Conservation (phyloP, 192 early-diverging fungal genomes). For the Mortierella hygrophila region DNA sequence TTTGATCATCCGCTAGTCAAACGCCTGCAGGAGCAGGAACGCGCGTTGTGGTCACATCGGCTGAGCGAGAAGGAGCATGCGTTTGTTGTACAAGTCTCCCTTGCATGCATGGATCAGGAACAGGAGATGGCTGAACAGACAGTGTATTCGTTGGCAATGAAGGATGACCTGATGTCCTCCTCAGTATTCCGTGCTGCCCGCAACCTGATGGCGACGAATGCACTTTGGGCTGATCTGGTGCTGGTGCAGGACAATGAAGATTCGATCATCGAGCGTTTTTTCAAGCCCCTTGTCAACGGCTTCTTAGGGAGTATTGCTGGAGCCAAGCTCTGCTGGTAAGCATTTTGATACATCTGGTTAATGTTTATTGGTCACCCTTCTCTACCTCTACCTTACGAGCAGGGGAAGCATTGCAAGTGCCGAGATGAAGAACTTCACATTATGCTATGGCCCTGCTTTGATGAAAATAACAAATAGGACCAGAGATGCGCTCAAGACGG, state of each 20-base stretch:
- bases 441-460: no score
- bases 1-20: background rate
- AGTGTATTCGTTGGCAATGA: background rate
- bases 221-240: background rate
- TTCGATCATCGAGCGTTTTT: slow-evolving; percentile 1
- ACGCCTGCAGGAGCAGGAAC: background rate
- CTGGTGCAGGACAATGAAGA: background rate
- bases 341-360: no score
- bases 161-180: background rate
- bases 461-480: background rate
- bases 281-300: background rate
- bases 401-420: no score
- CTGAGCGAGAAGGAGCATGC: background rate
- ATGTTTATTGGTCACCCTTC: no score
- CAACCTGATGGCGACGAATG: background rate
- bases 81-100: background rate
- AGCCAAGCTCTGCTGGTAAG: background rate
- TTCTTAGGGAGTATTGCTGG: background rate
- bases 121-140: no score
- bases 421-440: no score
- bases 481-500: background rate
- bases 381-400: no score
- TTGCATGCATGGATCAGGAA: background rate
- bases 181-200: background rate
- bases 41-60: background rate